Evolutionary conservation across 768 basidiomycete species (phyloP).

Genomic region (Mycena metata): DNA sequence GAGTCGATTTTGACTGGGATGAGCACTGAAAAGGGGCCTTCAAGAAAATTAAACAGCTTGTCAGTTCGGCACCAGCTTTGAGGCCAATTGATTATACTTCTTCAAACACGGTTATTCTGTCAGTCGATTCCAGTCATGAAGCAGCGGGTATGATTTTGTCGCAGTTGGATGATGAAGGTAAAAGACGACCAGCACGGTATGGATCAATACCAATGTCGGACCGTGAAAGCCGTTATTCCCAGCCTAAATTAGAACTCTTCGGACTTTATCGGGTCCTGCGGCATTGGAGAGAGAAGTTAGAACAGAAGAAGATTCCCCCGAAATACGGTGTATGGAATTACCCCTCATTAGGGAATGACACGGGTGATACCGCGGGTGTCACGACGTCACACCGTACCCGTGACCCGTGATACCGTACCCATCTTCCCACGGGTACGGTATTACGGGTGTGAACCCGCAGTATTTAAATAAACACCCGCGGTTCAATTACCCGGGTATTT

Average conservation of each 20-base stretch:
- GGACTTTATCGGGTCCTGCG: conserved; percentile 47
- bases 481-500: no score
- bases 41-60: conserved; percentile 44
- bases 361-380: no score
- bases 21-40: conserved; percentile 38
- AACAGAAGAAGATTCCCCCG: no score
- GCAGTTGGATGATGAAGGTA: conserved; percentile 46
- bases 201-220: conserved; percentile 52
- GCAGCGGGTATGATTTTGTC: conserved; percentile 49
- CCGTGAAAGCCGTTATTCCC: conserved; percentile 50
- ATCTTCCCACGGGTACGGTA: no score
- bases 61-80: conserved; percentile 44
- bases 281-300: conserved; percentile 12
- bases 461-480: no score
- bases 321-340: no score
- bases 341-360: no score
- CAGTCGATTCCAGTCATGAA: conserved; percentile 51
- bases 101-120: conserved; percentile 41
- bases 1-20: conserved; percentile 48
- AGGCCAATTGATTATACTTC: conserved; percentile 49
- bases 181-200: conserved; percentile 45
- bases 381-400: no score
- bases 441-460: no score
- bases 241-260: conserved; percentile 56
- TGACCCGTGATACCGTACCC: no score